Conservation (phyloP, 2,329 filamentous ascomycete genomes). For the Penicillium sp. region DNA sequence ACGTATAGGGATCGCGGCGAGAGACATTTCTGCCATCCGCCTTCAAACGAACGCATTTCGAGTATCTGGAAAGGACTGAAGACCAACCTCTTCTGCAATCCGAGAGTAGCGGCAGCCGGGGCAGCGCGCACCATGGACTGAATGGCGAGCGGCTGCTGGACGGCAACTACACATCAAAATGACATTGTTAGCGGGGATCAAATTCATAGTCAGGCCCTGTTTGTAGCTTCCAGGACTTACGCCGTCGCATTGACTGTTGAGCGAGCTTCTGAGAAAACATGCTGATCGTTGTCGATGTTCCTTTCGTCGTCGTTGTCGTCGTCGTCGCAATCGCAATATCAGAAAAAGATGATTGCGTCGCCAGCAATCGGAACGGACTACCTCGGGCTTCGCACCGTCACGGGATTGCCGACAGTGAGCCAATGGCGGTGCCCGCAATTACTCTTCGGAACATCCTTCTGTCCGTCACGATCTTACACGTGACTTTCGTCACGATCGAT, state of each 20-base stretch:
- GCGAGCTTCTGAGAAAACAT: slow-evolving; percentile 46
- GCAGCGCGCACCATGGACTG: slow-evolving; percentile 40
- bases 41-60: not conserved
- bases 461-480: slow-evolving; percentile 14
- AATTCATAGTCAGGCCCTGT: not conserved
- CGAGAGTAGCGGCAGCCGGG: slow-evolving; percentile 40
- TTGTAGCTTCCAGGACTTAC: slow-evolving; percentile 29
- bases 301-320: not conserved
- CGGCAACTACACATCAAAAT: slow-evolving; percentile 34
- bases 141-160: slow-evolving; percentile 40
- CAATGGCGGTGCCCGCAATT: slow-evolving; percentile 33
- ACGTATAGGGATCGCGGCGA: slow-evolving; percentile 20
- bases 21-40: not conserved
- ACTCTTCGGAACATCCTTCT: slow-evolving; percentile 33
- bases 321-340: slow-evolving; percentile 14
- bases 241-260: slow-evolving; percentile 44
- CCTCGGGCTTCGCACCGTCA: slow-evolving; percentile 37
- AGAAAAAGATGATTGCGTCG: slow-evolving; percentile 18
- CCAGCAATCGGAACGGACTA: slow-evolving; percentile 34
- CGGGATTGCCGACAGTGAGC: slow-evolving; percentile 25
- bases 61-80: no score
- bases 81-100: slow-evolving; percentile 42
- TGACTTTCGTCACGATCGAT: not conserved
- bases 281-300: slow-evolving; percentile 14
- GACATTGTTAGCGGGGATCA: slow-evolving; percentile 21